These are phyloP conservation scores for Trichoderma endophyticum DNA, from an alignment of 2,329 filamentous ascomycete species.

Conservation along the genomic window DNA sequence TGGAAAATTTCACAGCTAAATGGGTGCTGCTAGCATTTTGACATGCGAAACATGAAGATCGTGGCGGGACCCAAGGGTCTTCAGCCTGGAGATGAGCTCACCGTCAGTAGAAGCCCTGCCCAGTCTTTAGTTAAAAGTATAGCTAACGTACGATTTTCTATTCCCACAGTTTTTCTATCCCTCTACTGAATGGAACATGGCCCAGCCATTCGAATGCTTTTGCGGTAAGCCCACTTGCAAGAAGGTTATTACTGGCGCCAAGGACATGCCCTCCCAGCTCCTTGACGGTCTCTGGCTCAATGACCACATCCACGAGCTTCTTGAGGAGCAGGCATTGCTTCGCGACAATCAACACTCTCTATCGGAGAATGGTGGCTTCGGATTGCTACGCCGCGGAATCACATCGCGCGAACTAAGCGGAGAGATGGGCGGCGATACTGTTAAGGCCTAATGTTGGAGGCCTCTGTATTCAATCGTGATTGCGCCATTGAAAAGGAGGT, in stretches of 20 bases:
- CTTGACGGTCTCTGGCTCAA: constrained; percentile 61
- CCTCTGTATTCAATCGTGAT: not conserved
- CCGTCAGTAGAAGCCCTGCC: constrained; percentile 36
- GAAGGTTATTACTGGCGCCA: constrained; percentile 61
- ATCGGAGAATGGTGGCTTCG: constrained; percentile 1
- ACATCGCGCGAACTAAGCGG: constrained; percentile 55
- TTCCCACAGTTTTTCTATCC: constrained; percentile 64
- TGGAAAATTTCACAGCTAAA: not conserved
- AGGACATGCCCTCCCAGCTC: constrained; percentile 52
- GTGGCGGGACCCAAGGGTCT: constrained; percentile 57
- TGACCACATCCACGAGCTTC: constrained; percentile 55
- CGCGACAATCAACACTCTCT: not conserved
- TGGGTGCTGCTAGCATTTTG: constrained; percentile 50
- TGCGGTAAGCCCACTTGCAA: constrained; percentile 58
- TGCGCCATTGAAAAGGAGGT: not conserved
- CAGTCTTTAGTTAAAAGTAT: not conserved
- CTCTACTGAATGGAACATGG: constrained; percentile 72
- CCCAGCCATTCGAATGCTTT: constrained; percentile 65
- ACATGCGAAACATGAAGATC: constrained; percentile 55
- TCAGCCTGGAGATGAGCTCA: constrained; percentile 55
- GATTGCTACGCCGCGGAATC: constrained; percentile 40
- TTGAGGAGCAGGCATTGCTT: constrained; percentile 39
- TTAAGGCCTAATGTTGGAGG: constrained; percentile 23
- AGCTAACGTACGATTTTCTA: too few species aligned
- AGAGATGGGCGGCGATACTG: constrained; percentile 62